Base-by-base conservation (phyloP, 768 basidiomycete genomes). In the Hypsizygus marmoreus region DNA sequence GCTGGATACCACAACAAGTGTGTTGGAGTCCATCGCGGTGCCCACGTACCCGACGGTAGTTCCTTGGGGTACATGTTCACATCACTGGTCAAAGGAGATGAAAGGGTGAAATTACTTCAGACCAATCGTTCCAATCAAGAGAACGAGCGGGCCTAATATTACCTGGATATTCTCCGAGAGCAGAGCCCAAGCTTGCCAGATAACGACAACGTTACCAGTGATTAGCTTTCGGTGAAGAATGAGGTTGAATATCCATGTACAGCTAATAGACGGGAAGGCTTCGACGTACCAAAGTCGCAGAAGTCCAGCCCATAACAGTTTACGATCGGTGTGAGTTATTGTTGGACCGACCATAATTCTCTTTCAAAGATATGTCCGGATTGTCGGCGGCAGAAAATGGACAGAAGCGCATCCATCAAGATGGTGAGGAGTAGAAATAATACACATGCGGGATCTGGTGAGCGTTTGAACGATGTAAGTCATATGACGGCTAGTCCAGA, bases 131-230 rank as follows among this genome's bases (percentile, higher is more conserved):
- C 30, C 49, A 19, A 51, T 23, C 8, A 51, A 45, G 13, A 46
- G 44, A 4, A 40, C 8, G 35, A 46, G n/a, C 7, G 47, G 49
- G 13, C 38, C 40, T 2, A 23, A 7, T 32, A 50, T 42, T 12
- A 50, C n/a, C 39, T 44, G 35, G 25, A 25, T 38, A n/a, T 41
- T 45, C 4, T 43, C 26, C 12, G 11, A 10, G 22, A 48, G 46
- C 12, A 46, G 24, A 2, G 36, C 49, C 49, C 44, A 51, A 10
- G 44, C 45, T 19, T 45, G 40, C 49, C 49, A 51, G 4, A 51
- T 40, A 24, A 51, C 35, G 23, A 51, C 19, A 6, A 38, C 23
- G 24, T 51, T 45, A n/a, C 44, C 37, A 9, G 46, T 41, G 6
- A 51, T 35, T 4, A 45, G 49, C 47, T 48, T n/a, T n/a, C n/a